A percentile compares a stretch with the other conserved stretches of the same genome.
phyloP scores from a whole-genome alignment of 768 basidiomycete species.

The Cystobasidium tubakii region DNA sequence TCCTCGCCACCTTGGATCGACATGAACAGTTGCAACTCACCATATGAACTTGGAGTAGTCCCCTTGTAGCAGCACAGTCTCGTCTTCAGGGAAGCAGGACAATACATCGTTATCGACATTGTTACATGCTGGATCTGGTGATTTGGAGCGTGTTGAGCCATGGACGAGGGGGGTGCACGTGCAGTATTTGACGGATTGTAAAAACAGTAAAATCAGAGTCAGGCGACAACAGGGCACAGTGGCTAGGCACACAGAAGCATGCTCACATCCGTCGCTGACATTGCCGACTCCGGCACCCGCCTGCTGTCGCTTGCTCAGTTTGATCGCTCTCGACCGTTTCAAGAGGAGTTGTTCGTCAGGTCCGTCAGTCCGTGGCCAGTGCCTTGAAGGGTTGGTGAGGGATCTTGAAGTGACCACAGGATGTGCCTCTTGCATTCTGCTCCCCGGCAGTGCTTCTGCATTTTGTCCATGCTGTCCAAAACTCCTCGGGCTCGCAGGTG shows the following conservation, averaged over 20 bases:
- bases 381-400: not conserved
- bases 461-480: not conserved
- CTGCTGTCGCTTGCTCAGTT: not conserved
- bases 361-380: not conserved
- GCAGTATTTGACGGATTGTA: slow-evolving; percentile 8
- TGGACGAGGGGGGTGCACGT: slow-evolving; percentile 1
- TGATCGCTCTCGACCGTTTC: not conserved
- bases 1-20: not conserved
- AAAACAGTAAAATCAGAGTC: not conserved
- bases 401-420: not conserved
- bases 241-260: not conserved
- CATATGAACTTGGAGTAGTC: slow-evolving; percentile 73
- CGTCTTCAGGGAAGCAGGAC: slow-evolving; percentile 66
- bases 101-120: slow-evolving; percentile 61
- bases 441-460: not conserved
- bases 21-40: not conserved
- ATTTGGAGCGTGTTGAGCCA: not conserved
- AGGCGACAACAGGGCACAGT: not conserved
- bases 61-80: slow-evolving; percentile 63
- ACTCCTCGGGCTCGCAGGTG: too few species aligned
- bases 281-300: slow-evolving; percentile 26
- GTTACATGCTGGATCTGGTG: slow-evolving; percentile 48
- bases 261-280: slow-evolving; percentile 31
- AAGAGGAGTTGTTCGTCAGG: not conserved
- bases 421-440: not conserved